These are phyloP conservation scores for Cercospora sp. DNA, from an alignment of 2,329 filamentous ascomycete species.

Conservation along the genomic window DNA sequence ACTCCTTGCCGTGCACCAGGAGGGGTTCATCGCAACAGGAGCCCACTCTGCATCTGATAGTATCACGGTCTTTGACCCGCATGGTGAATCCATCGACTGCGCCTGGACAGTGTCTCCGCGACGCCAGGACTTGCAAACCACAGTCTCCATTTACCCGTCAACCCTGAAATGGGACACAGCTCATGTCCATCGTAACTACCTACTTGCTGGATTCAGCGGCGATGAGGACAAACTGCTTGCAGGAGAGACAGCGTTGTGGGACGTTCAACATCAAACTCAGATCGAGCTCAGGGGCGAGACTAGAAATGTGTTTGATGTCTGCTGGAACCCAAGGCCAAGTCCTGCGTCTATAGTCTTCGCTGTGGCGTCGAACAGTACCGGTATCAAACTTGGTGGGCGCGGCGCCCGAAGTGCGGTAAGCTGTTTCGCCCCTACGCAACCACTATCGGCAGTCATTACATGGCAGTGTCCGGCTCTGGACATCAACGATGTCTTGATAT, in stretches of 20 bases:
- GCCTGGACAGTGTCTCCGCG: conserved; percentile 24
- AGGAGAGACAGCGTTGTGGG: conserved; percentile 59
- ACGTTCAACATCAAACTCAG: conserved; percentile 45
- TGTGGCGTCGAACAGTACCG: conserved; percentile 51
- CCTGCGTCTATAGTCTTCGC: conserved; percentile 49
- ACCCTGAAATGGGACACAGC: conserved; percentile 52
- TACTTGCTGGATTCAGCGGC: conserved; percentile 57
- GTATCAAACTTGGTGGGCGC: conserved; percentile 40
- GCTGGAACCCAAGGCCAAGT: conserved; percentile 54
- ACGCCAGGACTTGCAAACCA: conserved; percentile 30
- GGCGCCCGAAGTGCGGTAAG: conserved; percentile 53
- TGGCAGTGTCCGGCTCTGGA: conserved; percentile 60
- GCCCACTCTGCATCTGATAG: conserved; percentile 21
- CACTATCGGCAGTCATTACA: conserved; percentile 43
- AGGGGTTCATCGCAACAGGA: conserved; percentile 28
- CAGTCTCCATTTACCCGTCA: conserved; percentile 43
- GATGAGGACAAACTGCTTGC: conserved; percentile 43
- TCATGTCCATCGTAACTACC: conserved; percentile 41
- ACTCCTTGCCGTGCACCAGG: conserved; percentile 46
- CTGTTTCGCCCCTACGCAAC: conserved; percentile 50
- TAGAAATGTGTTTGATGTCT: conserved; percentile 59
- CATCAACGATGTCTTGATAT: conserved; percentile 59
- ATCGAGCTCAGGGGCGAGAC: conserved; percentile 49
- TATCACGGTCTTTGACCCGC: conserved; percentile 27
- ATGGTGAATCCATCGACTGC: background rate